These are phyloP conservation scores for Malassezia restricta DNA, from an alignment of 1,284 basidiomycete genomes.

Conservation along the genomic window DNA sequence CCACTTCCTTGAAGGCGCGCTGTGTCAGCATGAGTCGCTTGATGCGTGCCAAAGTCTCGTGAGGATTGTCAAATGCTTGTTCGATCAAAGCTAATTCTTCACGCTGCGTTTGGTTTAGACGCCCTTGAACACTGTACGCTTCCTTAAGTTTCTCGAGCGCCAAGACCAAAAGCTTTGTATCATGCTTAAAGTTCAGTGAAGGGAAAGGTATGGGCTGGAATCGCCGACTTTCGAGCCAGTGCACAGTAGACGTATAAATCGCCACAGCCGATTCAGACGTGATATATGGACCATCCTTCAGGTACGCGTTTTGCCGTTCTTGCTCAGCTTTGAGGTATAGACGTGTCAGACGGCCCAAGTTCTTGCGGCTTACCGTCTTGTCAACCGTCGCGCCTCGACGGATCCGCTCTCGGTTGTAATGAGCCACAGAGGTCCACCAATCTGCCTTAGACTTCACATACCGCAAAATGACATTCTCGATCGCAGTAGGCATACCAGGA, in stretches of 20 bases:
- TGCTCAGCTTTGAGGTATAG: constrained; percentile 46
- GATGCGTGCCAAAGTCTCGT: constrained; percentile 45
- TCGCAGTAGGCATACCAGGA: constrained; percentile 90
- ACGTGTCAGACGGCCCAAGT: constrained; percentile 76
- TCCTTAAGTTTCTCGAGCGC: constrained; percentile 45
- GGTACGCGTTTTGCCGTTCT: constrained; percentile 43
- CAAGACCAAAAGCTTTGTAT: constrained; percentile 42
- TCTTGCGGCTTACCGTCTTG: constrained; percentile 97
- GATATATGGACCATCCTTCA: constrained; percentile 46
- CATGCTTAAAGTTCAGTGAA: constrained; percentile 45
- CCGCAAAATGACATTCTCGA: constrained; percentile 96
- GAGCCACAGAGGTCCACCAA: constrained; percentile 90
- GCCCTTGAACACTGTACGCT: constrained; percentile 43
- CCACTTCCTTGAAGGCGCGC: constrained; percentile 45
- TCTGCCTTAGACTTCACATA: constrained; percentile 99
- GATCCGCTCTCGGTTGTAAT: constrained; percentile 87
- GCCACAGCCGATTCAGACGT: constrained; percentile 44
- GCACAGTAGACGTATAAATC: constrained; percentile 44
- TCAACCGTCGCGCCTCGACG: constrained; percentile 94
- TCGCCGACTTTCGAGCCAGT: constrained; percentile 44
- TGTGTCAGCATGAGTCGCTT: constrained; percentile 46
- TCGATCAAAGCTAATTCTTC: constrained; percentile 45
- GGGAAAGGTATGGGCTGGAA: constrained; percentile 46
- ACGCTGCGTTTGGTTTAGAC: constrained; percentile 44
- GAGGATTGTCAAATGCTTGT: constrained; percentile 46